Evolutionary conservation across 163 green algal genomes (phyloP), one percentile per base, ranked within the genome.

Genomic region (Trebouxia gelatinosa): DNA sequence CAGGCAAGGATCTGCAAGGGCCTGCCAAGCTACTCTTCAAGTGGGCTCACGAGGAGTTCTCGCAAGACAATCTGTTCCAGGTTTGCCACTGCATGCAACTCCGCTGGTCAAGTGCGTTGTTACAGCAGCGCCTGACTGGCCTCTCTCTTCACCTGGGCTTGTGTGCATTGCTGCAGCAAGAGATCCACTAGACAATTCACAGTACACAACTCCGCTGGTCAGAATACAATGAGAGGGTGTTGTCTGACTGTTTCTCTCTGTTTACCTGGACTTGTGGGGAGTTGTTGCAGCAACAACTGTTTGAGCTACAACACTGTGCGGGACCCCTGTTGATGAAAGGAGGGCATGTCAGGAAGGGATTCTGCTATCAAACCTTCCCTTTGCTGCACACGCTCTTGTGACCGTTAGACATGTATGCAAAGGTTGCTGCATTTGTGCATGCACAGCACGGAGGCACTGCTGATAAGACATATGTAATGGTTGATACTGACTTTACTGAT

Each of bases 11-110:
- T 7, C 13, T 46, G 28, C 9, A 48, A 13, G 31, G 46, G 28
- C 40, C 43, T 5, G 43, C 40, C 39, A 62, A 62, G 68, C 68
- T 76, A 43, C 68, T 76, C 28, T 76, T 59, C 68, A 76, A 61
- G 19, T 76, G 68, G 68, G 68, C 68, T 17, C 43, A 76, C 29
- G 32, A 46, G 23, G 68, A 76, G 68, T 61, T 64, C 28, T 40
- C 40, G 17, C 29, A n/a, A 11, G 43, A 76, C 31, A 61, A 76
- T 29, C 28, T 76, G 21, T 62, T 43, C 17, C 68, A 76, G 68
- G 68, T 76, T 16, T 26, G 0, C 2, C 11, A 29, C 23, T 28
- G 16, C 38, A 26, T 59, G 48, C n/a, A n/a, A n/a, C n/a, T 59
- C 48, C 19, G 2, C 48, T 23, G 48, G 19, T 3, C 48, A 29